A percentile compares a stretch with the other conserved stretches of the same genome.
Conservation (phyloP, 2,329 filamentous ascomycete species). For the Pseudocercospora fuligena region DNA sequence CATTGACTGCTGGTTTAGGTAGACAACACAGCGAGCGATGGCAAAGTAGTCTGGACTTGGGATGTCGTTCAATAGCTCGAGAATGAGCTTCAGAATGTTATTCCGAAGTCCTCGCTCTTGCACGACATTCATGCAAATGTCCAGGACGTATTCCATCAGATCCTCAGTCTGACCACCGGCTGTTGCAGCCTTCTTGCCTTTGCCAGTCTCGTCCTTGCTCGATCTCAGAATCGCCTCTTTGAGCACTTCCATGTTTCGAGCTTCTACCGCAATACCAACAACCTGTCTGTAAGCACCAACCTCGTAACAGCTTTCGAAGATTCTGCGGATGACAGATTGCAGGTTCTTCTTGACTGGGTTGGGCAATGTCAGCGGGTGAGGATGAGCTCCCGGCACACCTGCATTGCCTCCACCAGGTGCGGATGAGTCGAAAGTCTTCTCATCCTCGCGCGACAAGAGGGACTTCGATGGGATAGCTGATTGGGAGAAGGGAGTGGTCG, state of each 20-base stretch:
- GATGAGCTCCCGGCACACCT: constrained; percentile 58
- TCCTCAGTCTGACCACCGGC: constrained; percentile 74
- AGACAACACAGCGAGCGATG: constrained; percentile 96
- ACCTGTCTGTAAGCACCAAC: constrained; percentile 92
- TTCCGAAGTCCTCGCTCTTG: constrained; percentile 87
- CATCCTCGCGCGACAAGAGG: constrained; percentile 81
- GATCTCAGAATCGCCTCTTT: constrained; percentile 85
- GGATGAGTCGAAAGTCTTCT: constrained; percentile 62
- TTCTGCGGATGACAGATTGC: constrained; percentile 80
- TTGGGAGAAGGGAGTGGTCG: constrained; percentile 94
- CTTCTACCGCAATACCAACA: constrained; percentile 94
- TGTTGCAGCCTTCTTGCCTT: constrained; percentile 62
- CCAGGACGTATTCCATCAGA: constrained; percentile 92
- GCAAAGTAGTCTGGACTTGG: constrained; percentile 95
- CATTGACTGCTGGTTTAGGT: constrained; percentile 88
- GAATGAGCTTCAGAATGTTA: constrained; percentile 84
- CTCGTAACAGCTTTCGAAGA: constrained; percentile 88
- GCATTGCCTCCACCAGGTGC: constrained; percentile 62
- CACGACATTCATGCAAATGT: constrained; percentile 97
- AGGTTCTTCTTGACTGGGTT: constrained; percentile 78
- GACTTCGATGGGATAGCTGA: constrained; percentile 93
- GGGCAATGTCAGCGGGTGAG: constrained; percentile 69
- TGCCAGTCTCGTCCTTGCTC: constrained; percentile 78
- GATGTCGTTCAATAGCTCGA: constrained; percentile 93
- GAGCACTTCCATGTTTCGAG: constrained; percentile 86